Evolutionary conservation across 1,284 basidiomycete species (phyloP), one percentile per base, ranked within the genome.

Genomic region (Austroboletus niveus): DNA sequence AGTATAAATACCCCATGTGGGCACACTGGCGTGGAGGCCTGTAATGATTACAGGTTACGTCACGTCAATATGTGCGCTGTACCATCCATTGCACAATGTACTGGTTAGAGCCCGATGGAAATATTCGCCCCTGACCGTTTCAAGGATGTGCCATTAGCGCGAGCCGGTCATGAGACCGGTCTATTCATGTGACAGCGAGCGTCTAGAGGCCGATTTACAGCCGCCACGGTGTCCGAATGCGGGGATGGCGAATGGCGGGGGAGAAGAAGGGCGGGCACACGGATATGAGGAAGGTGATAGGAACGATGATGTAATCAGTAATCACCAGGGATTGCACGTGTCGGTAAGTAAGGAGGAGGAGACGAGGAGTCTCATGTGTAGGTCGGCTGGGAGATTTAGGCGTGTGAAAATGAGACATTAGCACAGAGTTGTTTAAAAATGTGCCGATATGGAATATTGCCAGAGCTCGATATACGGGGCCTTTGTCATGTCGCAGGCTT

Each of bases 361-460:
- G 17, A 39, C n/a, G 38, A 17, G 38, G 20, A 11, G 17, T 20
- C 30, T 7, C 10, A 10, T 7, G 10, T 31, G 30, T 7, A 31
- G 8, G 8, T 35, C 35, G 35, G 35, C 7, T 36, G 35, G 35
- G 38, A 39, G 58, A 52, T 53, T 47, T 14, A 51, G 42, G 44
- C 65, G 69, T 70, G 65, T 61, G 65, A 66, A 68, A 47, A 58
- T 39, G 51, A 38, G 48, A 49, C 46, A 42, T 65, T 69, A 57
- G 55, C 57, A 68, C 54, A 63, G 57, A 60, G 56, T 55, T 59
- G 65, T 55, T 66, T 24, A 66, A 69, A 69, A 68, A 68, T 62
- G 55, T 67, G 66, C 65, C 64, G 69, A 70, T 67, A 69, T 69
- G 66, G 65, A 69, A 68, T 70, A 70, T 69, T 67, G 66, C 57